Evolutionary conservation across 106 monocot species (phyloP).

Genomic region (Dioscorea alata): DNA sequence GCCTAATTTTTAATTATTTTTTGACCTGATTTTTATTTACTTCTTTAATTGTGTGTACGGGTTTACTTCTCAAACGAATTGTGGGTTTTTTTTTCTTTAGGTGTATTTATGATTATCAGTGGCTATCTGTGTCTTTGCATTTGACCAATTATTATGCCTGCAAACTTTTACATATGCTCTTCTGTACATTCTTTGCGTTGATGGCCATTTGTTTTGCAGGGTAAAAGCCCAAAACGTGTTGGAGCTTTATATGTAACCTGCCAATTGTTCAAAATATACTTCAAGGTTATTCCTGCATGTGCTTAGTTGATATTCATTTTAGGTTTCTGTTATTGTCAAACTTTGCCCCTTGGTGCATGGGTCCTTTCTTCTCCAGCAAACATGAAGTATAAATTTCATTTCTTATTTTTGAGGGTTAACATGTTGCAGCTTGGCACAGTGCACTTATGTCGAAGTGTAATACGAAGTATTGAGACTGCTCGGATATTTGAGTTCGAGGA

Average conservation of each 20-base stretch:
- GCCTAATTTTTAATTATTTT: too few species aligned
- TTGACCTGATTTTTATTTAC: too few species aligned
- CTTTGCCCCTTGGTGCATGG: too few species aligned
- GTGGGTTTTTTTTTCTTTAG: too few species aligned
- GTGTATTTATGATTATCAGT: too few species aligned
- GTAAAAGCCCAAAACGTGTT: constrained; percentile 90
- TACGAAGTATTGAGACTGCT: constrained; percentile 97
- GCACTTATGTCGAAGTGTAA: constrained; percentile 86
- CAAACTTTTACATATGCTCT: too few species aligned
- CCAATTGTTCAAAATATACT: constrained; percentile 91
- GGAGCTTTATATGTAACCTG: constrained; percentile 92
- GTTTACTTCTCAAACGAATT: too few species aligned
- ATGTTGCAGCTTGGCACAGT: constrained; percentile 90
- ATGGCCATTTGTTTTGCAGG: constrained; percentile 33
- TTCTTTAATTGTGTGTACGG: neutral
- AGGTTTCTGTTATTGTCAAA: neutral
- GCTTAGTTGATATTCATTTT: neutral
- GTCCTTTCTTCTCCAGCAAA: too few species aligned
- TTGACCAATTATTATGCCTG: too few species aligned
- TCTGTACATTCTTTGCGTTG: neutral
- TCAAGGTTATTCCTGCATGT: constrained; percentile 43
- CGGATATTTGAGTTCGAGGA: constrained; percentile 96
- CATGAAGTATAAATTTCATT: neutral
- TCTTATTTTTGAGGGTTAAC: neutral
- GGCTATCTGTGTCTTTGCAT: too few species aligned